These are phyloP conservation scores for Populus tomentosa DNA, from an alignment of 441 rosid genomes.

Conservation along the genomic window DNA sequence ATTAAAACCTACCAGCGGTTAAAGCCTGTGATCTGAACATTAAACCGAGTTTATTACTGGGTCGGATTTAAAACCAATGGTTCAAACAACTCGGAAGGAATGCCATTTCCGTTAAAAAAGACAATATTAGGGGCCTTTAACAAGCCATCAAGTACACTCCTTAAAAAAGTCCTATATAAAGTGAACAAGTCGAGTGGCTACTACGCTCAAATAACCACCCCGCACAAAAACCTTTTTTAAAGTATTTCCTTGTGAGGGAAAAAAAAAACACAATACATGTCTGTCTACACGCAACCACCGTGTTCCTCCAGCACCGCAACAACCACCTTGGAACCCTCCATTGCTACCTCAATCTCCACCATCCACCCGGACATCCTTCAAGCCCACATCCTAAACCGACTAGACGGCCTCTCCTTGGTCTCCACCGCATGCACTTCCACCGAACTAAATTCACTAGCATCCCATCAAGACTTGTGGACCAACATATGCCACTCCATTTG, in stretches of 20 bases:
- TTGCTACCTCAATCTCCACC: conserved; percentile 23
- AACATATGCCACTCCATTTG: conserved; percentile 51
- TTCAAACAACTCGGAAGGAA: not conserved
- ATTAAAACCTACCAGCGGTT: too few species aligned
- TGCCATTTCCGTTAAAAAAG: not conserved
- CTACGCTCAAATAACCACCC: not conserved
- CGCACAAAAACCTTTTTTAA: not conserved
- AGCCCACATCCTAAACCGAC: conserved; percentile 54
- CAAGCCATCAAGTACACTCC: not conserved
- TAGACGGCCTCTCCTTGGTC: conserved; percentile 67
- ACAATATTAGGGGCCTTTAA: not conserved
- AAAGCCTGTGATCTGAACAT: accelerated
- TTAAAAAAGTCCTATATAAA: not conserved
- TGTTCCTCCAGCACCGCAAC: conserved; percentile 3
- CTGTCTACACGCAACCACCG: not conserved
- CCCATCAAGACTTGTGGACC: conserved; percentile 46
- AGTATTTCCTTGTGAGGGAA: too few species aligned
- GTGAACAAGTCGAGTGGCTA: not conserved
- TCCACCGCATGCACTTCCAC: conserved; percentile 52
- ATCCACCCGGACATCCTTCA: conserved; percentile 53
- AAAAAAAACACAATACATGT: not conserved
- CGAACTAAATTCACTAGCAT: conserved; percentile 43
- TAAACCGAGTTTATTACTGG: too few species aligned
- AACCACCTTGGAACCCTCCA: not conserved
- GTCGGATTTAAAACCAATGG: too few species aligned